Conservation (phyloP, 352 stramenopile species). For the Phytophthora constricta region DNA sequence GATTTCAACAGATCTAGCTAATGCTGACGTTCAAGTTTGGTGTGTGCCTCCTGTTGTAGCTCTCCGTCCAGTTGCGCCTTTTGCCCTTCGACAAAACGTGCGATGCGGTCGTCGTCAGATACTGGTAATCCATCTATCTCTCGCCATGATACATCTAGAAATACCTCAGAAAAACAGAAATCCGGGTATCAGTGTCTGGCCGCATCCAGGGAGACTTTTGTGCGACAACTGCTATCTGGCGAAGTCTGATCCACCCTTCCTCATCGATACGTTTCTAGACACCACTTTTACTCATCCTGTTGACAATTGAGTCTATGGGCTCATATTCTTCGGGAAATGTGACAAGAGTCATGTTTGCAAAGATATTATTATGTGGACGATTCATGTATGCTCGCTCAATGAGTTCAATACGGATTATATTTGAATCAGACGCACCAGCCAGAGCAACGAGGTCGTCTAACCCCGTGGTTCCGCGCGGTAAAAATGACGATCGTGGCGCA, state of each 20-base stretch:
- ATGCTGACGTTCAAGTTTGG: background rate
- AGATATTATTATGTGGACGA: background rate
- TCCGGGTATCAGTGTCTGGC: background rate
- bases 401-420: background rate
- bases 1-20: background rate
- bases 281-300: background rate
- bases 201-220: slow-evolving; percentile 3
- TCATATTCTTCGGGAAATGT: background rate
- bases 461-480: background rate
- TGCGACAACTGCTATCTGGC: background rate
- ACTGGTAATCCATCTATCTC: background rate
- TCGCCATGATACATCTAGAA: background rate
- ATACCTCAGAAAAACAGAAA: background rate
- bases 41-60: background rate
- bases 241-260: background rate
- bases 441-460: background rate
- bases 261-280: background rate
- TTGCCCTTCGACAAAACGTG: background rate
- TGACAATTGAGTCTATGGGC: background rate
- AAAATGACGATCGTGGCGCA: background rate
- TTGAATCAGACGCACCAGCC: background rate
- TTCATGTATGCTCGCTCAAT: slow-evolving; percentile 3
- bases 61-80: background rate
- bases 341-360: background rate
- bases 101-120: background rate